These are phyloP conservation scores for Dactylellina drechsleri DNA, from an alignment of 2,329 filamentous ascomycete genomes.

Conservation along the genomic window DNA sequence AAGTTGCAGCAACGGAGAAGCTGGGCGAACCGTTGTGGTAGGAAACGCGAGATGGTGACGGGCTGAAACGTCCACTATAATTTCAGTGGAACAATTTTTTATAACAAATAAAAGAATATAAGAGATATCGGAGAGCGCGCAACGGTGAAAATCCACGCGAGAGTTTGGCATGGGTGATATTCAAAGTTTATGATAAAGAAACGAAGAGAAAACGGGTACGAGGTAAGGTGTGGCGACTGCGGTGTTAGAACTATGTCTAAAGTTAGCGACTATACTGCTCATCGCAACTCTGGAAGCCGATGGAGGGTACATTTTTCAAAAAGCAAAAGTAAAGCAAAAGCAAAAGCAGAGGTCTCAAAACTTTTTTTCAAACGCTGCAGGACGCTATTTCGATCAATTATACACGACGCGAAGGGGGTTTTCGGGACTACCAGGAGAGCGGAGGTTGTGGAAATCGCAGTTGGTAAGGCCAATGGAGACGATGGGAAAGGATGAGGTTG, in stretches of 20 bases:
- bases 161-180: not conserved
- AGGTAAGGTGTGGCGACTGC: not conserved
- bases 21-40: conserved; percentile 22
- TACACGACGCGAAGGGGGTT: not conserved
- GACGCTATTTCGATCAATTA: not conserved
- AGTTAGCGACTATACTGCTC: conserved; percentile 37
- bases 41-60: conserved; percentile 31
- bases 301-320: not conserved
- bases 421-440: conserved; percentile 1
- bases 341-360: conserved; percentile 14
- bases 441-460: conserved; percentile 17
- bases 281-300: conserved; percentile 36
- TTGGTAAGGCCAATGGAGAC: conserved; percentile 23
- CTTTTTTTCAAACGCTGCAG: conserved; percentile 4
- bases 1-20: conserved; percentile 43
- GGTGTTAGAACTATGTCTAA: conserved; percentile 26
- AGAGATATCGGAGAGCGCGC: conserved; percentile 4
- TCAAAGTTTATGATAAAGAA: too few relatives aligned
- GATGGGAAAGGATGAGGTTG: conserved; percentile 28
- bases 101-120: not conserved
- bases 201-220: not conserved
- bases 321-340: conserved; percentile 19
- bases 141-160: not conserved
- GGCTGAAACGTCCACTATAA: conserved; percentile 22
- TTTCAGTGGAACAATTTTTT: conserved; percentile 29